Conservation (phyloP, 345 rosid species). For the Camelina laxa region DNA sequence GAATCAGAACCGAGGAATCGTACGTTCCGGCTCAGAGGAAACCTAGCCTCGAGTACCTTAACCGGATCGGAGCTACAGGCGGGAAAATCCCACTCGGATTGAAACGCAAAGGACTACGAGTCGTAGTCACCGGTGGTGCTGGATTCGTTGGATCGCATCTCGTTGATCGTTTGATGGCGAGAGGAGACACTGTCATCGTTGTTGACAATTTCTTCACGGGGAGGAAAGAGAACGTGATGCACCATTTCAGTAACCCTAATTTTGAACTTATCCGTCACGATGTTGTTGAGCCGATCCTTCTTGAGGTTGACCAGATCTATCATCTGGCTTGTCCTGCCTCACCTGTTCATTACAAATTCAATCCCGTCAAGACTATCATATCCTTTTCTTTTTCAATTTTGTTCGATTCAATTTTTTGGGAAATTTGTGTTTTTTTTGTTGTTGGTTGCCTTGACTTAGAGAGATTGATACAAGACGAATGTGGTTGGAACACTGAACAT, state of each 20-base stretch:
- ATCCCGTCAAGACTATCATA: conserved; percentile 90
- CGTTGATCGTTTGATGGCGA: conserved; percentile 73
- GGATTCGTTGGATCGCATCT: conserved; percentile 95
- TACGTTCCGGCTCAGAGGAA: conserved; percentile 43
- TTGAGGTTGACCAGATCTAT: conserved; percentile 93
- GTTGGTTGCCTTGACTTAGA: conserved; percentile 38
- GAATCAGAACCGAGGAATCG: conserved; percentile 34
- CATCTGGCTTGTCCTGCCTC: conserved; percentile 92
- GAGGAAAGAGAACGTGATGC: conserved; percentile 70
- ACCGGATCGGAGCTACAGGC: conserved; percentile 43
- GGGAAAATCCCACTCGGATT: conserved; percentile 66
- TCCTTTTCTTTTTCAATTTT: conserved; percentile 59
- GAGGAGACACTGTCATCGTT: conserved; percentile 83
- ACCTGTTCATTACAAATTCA: conserved; percentile 89
- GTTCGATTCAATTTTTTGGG: background rate
- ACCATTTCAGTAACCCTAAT: conserved; percentile 73
- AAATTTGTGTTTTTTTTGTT: conserved; percentile 25
- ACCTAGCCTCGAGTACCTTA: conserved; percentile 20
- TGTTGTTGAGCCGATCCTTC: conserved; percentile 77
- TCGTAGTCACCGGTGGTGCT: conserved; percentile 83
- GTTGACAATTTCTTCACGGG: conserved; percentile 86
- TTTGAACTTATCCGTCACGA: conserved; percentile 83
- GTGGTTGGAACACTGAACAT: conserved; percentile 85
- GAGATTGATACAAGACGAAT: conserved; percentile 65
- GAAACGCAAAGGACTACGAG: conserved; percentile 59